Evolutionary conservation across 2,329 filamentous ascomycete species (phyloP).

Genomic region (Pyrenochaeta sp.): DNA sequence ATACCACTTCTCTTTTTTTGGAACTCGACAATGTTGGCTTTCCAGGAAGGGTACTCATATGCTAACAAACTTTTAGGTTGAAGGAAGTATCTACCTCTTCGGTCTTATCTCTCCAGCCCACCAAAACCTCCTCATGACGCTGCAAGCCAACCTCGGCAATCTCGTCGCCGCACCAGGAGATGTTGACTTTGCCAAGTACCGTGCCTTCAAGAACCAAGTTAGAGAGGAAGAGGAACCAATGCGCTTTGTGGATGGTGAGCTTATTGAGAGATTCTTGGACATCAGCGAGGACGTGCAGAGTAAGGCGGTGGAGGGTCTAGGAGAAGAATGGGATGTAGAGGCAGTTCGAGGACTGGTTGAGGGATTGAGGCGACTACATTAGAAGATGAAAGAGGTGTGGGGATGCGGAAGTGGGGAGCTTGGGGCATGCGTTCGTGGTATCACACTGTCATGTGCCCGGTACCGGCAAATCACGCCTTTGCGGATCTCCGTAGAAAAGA

Average conservation of each 20-base stretch:
- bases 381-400: not conserved
- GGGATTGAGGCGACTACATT: slow-evolving; percentile 60
- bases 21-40: no score
- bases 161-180: slow-evolving; percentile 74
- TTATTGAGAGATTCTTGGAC: slow-evolving; percentile 86
- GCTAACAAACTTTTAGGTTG: slow-evolving; percentile 65
- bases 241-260: slow-evolving; percentile 90
- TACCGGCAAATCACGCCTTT: not conserved
- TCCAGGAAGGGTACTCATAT: not conserved
- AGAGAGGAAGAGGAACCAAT: slow-evolving; percentile 77
- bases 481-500: not conserved
- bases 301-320: slow-evolving; percentile 60
- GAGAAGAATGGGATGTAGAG: slow-evolving; percentile 63
- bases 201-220: slow-evolving; percentile 80
- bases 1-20: no score
- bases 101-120: slow-evolving; percentile 76
- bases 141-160: slow-evolving; percentile 76
- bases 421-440: not conserved
- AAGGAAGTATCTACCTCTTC: slow-evolving; percentile 91
- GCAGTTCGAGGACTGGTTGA: slow-evolving; percentile 68
- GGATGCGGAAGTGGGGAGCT: not conserved
- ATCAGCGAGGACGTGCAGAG: slow-evolving; percentile 67
- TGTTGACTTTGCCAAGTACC: slow-evolving; percentile 79
- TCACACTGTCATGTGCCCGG: not conserved
- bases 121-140: slow-evolving; percentile 81